These are phyloP conservation scores for Megacollybia marginata DNA, from an alignment of 768 basidiomycete genomes.

Conservation along the genomic window DNA sequence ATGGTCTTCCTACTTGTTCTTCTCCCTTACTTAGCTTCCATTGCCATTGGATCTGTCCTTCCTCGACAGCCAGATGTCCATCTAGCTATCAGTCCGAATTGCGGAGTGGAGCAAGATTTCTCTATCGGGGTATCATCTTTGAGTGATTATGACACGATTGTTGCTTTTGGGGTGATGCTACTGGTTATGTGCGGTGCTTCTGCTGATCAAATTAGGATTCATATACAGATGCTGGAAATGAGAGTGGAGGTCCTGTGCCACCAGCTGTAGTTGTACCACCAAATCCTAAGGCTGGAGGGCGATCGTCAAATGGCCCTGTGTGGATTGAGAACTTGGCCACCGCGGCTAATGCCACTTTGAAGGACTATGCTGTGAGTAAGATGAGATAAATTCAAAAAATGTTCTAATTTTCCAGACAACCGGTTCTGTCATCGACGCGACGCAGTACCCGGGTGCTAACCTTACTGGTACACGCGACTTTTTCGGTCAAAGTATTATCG, in stretches of 20 bases:
- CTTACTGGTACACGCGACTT: constrained; percentile 12
- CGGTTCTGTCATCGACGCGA: constrained; percentile 21
- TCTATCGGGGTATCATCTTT: too few species aligned
- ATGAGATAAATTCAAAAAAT: background rate
- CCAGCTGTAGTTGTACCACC: constrained; percentile 36
- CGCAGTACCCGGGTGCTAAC: constrained; percentile 13
- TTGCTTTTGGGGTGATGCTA: too few species aligned
- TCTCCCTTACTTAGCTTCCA: too few species aligned
- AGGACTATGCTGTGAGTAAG: constrained; percentile 41
- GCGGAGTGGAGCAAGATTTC: too few species aligned
- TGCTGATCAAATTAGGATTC: constrained; percentile 23
- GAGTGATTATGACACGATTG: too few species aligned
- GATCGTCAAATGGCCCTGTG: constrained; percentile 41
- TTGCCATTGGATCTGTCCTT: too few species aligned
- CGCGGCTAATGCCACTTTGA: constrained; percentile 29
- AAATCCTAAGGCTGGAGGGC: constrained; percentile 38
- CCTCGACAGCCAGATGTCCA: too few species aligned
- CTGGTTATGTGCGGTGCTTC: too few species aligned
- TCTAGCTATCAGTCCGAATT: too few species aligned
- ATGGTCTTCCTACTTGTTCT: too few species aligned
- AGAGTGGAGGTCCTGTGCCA: constrained; percentile 33
- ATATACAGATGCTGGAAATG: constrained; percentile 38
- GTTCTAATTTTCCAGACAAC: constrained; percentile 8
- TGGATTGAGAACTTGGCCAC: constrained; percentile 44
- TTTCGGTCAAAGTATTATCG: constrained; percentile 16